Base-by-base conservation (phyloP, 2,329 filamentous ascomycete species). In the Stromatinia cepivora region DNA sequence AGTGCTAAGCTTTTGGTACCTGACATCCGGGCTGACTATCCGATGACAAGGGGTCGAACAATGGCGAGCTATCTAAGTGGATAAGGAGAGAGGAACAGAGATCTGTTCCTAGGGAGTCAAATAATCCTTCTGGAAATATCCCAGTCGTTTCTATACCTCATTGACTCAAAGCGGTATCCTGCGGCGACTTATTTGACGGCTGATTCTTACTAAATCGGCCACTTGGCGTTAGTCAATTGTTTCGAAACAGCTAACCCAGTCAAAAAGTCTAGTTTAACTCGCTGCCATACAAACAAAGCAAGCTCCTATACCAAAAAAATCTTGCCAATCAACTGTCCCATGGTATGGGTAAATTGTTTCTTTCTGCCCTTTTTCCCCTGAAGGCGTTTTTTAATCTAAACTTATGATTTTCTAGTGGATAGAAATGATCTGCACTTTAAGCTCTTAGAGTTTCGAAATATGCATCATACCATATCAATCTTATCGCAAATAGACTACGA, bases 401-500 rank as follows among this genome's bases (percentile, higher is more conserved):
- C 13, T 58, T 11, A 25, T 45, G 52, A 20, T 45, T 10, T 56
- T 36, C 39, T 25, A 66, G 39, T 66, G 45, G 52, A 36, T 25
- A 13, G 15, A 28, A 25, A 48, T 66, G 28, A 56, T 48, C 53
- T 57, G 5, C 52, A 10, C 15, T 42, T 42, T 63, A 52, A 63
- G 46, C 61, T 63, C 34, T 63, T 6, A n/a, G 10, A 39, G 64
- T 66, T 66, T 66, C 52, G 52, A 46, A 58, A 66, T 66, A 58
- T 66, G 39, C 34, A 46, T 25, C 25, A 46, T 64, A 17, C 61
- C 46, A 39, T 17, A 11, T 34, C 28, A 48, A 25, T 62, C 58
- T 48, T 34, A 36, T 62, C 20, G 20, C 13, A 48, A 42, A 31
- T 8, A 46, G 20, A 48, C 28, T 8, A 46, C 9, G 10, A 36